These are phyloP conservation scores for Blastobotrys arbuscula DNA, from an alignment of 1,139 yeast species.

Conservation along the genomic window DNA sequence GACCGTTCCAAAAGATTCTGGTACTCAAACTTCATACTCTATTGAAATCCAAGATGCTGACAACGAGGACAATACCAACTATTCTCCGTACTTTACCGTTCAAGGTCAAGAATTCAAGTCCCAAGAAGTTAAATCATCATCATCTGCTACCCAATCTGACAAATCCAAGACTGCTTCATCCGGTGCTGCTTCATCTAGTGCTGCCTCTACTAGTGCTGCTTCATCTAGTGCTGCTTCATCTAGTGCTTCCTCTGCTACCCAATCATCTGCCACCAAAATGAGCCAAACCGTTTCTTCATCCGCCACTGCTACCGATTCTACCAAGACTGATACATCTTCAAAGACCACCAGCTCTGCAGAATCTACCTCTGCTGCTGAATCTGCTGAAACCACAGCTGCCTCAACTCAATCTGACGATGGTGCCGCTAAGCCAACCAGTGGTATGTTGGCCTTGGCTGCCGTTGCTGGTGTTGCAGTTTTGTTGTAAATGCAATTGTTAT, in stretches of 20 bases:
- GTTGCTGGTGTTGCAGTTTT: constrained; percentile 22
- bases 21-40: constrained; percentile 31
- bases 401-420: constrained; percentile 15
- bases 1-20: constrained; percentile 25
- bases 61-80: constrained; percentile 24
- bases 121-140: constrained; percentile 18
- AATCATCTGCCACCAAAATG: constrained; percentile 18
- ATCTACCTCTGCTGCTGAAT: constrained; percentile 22
- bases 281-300: constrained; percentile 17
- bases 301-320: constrained; percentile 17
- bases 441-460: constrained; percentile 16
- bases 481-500: constrained; percentile 1
- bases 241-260: constrained; percentile 15
- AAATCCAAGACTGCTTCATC: constrained; percentile 13
- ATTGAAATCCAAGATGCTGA: constrained; percentile 31
- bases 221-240: constrained; percentile 17
- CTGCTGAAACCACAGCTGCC: constrained; percentile 17
- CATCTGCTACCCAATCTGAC: constrained; percentile 38
- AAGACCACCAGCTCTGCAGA: constrained; percentile 17
- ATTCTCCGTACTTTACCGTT: constrained; percentile 31
- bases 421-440: constrained; percentile 13
- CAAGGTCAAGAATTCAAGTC: constrained; percentile 15
- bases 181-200: constrained; percentile 23
- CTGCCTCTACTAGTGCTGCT: constrained; percentile 16
- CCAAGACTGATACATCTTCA: constrained; percentile 14